Evolutionary conservation across 768 basidiomycete genomes (phyloP).

Genomic region (Artomyces pyxidatus): DNA sequence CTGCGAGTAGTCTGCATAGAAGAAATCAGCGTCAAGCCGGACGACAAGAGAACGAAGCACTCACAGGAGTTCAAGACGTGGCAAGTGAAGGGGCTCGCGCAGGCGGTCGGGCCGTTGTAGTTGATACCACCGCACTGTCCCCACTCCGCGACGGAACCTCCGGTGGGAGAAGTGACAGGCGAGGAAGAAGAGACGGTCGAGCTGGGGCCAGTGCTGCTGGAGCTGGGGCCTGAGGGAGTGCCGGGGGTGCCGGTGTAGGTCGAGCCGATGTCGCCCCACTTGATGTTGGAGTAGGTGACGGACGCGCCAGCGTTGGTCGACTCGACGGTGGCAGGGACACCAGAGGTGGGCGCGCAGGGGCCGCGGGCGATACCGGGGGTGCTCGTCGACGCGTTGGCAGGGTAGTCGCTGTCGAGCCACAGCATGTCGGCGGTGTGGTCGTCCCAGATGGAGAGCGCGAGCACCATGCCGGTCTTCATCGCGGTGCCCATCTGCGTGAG

Average conservation of each 20-base stretch:
- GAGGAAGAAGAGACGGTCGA: slow-evolving; percentile 1
- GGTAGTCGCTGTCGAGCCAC: slow-evolving; percentile 51
- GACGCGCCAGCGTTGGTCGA: slow-evolving; percentile 28
- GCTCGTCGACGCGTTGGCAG: slow-evolving; percentile 19
- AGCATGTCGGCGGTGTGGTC: slow-evolving; percentile 47
- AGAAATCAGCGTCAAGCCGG: neutral
- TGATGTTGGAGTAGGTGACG: slow-evolving; percentile 50
- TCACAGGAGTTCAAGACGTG: slow-evolving; percentile 1
- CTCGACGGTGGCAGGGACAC: slow-evolving; percentile 38
- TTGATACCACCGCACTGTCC: slow-evolving; percentile 19
- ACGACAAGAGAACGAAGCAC: neutral
- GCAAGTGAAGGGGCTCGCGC: slow-evolving; percentile 13
- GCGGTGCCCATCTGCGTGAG: slow-evolving; percentile 26
- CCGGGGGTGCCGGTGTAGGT: slow-evolving; percentile 26
- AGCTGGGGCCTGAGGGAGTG: neutral
- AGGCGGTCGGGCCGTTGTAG: slow-evolving; percentile 13
- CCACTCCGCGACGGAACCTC: slow-evolving; percentile 12
- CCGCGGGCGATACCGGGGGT: slow-evolving; percentile 41
- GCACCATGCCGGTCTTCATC: slow-evolving; percentile 35
- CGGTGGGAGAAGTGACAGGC: slow-evolving; percentile 2
- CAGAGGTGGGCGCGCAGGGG: slow-evolving; percentile 39
- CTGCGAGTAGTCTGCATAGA: slow-evolving; percentile 7
- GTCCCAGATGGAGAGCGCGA: slow-evolving; percentile 45
- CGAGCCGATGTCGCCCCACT: slow-evolving; percentile 40
- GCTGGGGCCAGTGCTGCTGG: slow-evolving; percentile 1